A percentile compares a stretch with the other conserved stretches of the same genome.
These are phyloP conservation scores for Monosporascus sp. DNA, from an alignment of 2,329 filamentous ascomycete species.

Conservation along the genomic window DNA sequence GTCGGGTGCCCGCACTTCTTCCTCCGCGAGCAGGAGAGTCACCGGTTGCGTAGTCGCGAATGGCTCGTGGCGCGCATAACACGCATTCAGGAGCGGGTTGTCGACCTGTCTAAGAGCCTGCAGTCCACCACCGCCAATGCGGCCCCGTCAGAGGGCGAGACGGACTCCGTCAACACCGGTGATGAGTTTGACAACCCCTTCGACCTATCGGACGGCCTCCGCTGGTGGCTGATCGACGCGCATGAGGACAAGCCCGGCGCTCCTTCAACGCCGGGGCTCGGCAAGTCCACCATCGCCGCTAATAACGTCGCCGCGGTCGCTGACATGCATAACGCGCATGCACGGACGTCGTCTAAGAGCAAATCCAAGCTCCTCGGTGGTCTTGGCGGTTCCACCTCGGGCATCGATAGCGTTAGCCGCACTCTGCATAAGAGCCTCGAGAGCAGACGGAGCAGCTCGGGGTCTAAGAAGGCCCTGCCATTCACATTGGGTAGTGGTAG, in stretches of 20 bases:
- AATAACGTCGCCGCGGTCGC: slow-evolving; percentile 84
- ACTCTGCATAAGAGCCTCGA: slow-evolving; percentile 84
- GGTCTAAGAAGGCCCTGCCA: slow-evolving; percentile 69
- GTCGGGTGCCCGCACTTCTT: slow-evolving; percentile 97
- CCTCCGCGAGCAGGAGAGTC: slow-evolving; percentile 83
- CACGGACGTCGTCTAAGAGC: slow-evolving; percentile 28
- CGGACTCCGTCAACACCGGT: slow-evolving; percentile 45
- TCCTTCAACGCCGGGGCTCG: slow-evolving; percentile 85
- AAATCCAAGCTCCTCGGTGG: slow-evolving; percentile 33
- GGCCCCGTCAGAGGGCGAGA: slow-evolving; percentile 35
- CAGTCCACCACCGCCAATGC: slow-evolving; percentile 35
- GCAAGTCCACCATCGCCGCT: slow-evolving; percentile 85
- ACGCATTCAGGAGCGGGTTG: slow-evolving; percentile 85
- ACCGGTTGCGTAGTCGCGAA: slow-evolving; percentile 77
- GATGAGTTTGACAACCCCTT: slow-evolving; percentile 95
- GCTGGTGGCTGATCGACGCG: slow-evolving; percentile 95
- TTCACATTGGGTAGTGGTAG: slow-evolving; percentile 35
- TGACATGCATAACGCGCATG: slow-evolving; percentile 52
- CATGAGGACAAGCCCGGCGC: slow-evolving; percentile 87
- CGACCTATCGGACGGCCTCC: slow-evolving; percentile 86
- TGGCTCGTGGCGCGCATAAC: slow-evolving; percentile 96
- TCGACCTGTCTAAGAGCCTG: slow-evolving; percentile 80
- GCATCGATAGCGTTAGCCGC: slow-evolving; percentile 68
- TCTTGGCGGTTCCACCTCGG: slow-evolving; percentile 39
- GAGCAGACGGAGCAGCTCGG: slow-evolving; percentile 82